These are phyloP conservation scores for Botrytis squamosa DNA, from an alignment of 2,329 filamentous ascomycete species.

Conservation along the genomic window DNA sequence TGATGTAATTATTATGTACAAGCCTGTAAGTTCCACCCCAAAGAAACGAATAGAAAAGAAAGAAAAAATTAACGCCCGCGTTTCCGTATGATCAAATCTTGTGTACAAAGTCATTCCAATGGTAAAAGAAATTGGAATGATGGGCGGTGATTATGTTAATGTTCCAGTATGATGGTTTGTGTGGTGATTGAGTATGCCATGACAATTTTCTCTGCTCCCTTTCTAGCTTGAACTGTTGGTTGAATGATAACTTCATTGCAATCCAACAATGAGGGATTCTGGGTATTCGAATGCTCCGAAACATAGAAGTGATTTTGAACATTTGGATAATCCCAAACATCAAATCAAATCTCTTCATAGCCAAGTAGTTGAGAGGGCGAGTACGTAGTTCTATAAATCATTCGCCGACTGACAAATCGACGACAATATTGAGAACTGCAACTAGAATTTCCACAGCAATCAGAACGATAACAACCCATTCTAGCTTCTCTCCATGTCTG, in stretches of 20 bases:
- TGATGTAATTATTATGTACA: constrained; percentile 4
- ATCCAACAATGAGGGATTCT: background rate
- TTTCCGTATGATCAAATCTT: background rate
- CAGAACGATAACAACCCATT: constrained; percentile 93
- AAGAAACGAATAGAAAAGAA: too few relatives aligned
- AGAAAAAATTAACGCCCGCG: background rate
- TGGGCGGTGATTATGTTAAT: background rate
- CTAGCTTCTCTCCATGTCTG: constrained; percentile 83
- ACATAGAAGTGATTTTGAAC: background rate
- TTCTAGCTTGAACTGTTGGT: background rate
- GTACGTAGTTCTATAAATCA: background rate
- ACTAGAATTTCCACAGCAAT: constrained; percentile 95
- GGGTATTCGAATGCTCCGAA: background rate
- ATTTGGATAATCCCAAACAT: background rate
- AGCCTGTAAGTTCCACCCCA: background rate
- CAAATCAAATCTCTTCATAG: background rate
- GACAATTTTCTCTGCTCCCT: background rate
- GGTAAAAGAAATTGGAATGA: background rate
- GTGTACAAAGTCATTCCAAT: background rate
- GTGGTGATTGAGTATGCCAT: background rate
- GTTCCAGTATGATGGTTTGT: background rate
- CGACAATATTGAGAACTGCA: constrained; percentile 89
- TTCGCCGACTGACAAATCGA: constrained; percentile 76
- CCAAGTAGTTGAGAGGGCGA: background rate
- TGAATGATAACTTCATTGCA: background rate